Base-by-base conservation (phyloP, 1,139 yeast species). In the Nakaseomyces delphensis region DNA sequence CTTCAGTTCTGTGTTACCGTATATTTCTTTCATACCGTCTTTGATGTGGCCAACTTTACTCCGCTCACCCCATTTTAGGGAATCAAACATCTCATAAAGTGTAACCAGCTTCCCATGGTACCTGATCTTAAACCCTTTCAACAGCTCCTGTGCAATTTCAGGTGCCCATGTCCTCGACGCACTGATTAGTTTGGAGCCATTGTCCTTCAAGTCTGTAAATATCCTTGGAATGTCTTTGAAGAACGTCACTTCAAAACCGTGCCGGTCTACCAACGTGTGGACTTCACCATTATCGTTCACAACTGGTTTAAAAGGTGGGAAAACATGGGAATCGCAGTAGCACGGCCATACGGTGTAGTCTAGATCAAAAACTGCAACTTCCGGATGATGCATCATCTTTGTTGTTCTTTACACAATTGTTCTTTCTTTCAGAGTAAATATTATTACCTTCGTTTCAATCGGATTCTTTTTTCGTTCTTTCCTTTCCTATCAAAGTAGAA, bases 161-260 rank as follows among this genome's bases (percentile, higher is more conserved):
- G 83, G 83, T 0, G 79, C 72, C 44, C 77, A 74, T 0, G 84
- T 78, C 51, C 83, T 65, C 40, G 82, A 76, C 0, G 83, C 83
- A 13, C 76, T 73, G 25, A 75, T 66, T 2, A 77, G 67, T 18
- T 57, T 63, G 2, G 73, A 73, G 6, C 65, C 64, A 25, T 73
- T 63, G 2, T 59, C 59, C 20, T 60, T 60, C 31, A 76, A 59
- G 49, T 75, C 77, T 11, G 56, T 52, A 5, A 77, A 56, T 11
- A 77, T 76, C n/a, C 66, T 64, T 35, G 70, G 72, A 14, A 77
- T 79, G 51, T 77, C 83, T 27, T 64, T 64, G 53, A 69, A 77
- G 30, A 77, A 62, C 1, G 70, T 53, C 20, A 78, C 55, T 40
- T 64, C 63, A 51, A 62, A 70, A 1, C 78, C 78, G 41, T 63